Evolutionary conservation across 345 rosid species (phyloP), one percentile per base, ranked within the genome.

Genomic region (sweet orange (Citrus sinensis)): DNA sequence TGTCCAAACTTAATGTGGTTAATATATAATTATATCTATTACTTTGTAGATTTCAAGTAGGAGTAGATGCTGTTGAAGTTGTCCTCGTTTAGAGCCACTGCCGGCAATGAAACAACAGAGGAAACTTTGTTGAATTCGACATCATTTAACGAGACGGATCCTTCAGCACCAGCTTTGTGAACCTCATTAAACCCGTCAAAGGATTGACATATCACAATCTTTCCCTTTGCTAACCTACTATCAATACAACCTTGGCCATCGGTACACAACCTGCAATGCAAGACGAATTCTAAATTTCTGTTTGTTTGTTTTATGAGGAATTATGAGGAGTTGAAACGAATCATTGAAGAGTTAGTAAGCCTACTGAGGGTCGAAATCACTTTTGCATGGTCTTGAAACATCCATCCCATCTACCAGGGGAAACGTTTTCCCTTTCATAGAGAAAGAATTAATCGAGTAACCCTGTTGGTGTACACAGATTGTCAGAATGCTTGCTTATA

Each of bases 321-420:
- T 46, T 11, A 46, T 11, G 13, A 11, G 51, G 16, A 56, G 67
- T 6, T 37, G 16, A 3, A 13, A 40, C 13, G 51, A 46, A 46
- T 4, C 17, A 13, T 13, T 46, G 5, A 11, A 13, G 5, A 4
- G 51, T 46, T 54, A 4, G 67, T 2, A 62, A 78, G 79, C 84
- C 46, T 70, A 84, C 89, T 79, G 13, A 0, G 10, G 40, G 17
- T 51, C 58, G 19, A 19, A 54, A 54, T 54, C 58, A 46, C 51
- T 46, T 46, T 13, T 5, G 1, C 51, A 46, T 4, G 51, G 5
- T 3, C 51, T 49, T 2, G 79, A 34, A 34, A 67, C 84, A 40
- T 81, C 74, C 30, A n/a, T 4, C 16, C 86, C 87, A 22, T 76
- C 59, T 46, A 83, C 79, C 4, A 88, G 56, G 17, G 88, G 91